Evolutionary conservation across 2,329 filamentous ascomycete genomes (phyloP).

Genomic region (Trichoderma endophyticum): DNA sequence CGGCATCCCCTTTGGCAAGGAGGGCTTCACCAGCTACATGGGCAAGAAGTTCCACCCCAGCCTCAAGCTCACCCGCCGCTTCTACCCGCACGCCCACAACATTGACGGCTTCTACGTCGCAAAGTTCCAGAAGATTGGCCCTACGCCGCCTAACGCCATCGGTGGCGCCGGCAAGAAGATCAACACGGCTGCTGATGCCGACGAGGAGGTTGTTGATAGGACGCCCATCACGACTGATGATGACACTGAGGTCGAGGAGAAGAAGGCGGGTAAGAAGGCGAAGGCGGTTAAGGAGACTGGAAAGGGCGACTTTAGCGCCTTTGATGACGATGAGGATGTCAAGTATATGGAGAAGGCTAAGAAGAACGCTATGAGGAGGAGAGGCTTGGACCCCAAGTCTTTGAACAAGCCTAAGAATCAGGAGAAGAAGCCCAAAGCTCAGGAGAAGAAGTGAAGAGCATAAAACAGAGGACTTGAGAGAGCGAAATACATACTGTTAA

Average conservation of each 20-base stretch:
- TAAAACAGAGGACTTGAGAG: background rate
- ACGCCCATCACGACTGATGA: conserved; percentile 58
- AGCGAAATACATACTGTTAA: background rate
- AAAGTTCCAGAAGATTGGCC: conserved; percentile 91
- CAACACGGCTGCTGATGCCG: conserved; percentile 22
- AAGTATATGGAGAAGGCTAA: conserved; percentile 71
- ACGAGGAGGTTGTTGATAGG: conserved; percentile 59
- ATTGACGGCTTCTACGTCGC: conserved; percentile 98
- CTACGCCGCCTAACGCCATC: conserved; percentile 58
- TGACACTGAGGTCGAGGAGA: conserved; percentile 42
- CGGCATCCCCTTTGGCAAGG: conserved; percentile 82
- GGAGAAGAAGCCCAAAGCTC: conserved; percentile 13
- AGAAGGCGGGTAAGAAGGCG: conserved; percentile 12
- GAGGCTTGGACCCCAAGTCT: conserved; percentile 66
- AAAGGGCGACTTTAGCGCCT: conserved; percentile 64
- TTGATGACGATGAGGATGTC: conserved; percentile 70
- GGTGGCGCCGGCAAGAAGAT: conserved; percentile 34
- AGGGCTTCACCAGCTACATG: conserved; percentile 87
- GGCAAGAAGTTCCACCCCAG: conserved; percentile 87
- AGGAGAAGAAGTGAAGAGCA: conserved; percentile 17
- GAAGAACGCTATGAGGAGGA: conserved; percentile 68
- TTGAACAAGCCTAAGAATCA: conserved; percentile 29
- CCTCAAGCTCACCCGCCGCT: conserved; percentile 78
- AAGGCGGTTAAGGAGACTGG: conserved; percentile 20
- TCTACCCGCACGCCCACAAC: conserved; percentile 89